These are phyloP conservation scores for Thalassiosira livingstoniorum DNA, from an alignment of 352 stramenopile genomes.

Conservation along the genomic window DNA sequence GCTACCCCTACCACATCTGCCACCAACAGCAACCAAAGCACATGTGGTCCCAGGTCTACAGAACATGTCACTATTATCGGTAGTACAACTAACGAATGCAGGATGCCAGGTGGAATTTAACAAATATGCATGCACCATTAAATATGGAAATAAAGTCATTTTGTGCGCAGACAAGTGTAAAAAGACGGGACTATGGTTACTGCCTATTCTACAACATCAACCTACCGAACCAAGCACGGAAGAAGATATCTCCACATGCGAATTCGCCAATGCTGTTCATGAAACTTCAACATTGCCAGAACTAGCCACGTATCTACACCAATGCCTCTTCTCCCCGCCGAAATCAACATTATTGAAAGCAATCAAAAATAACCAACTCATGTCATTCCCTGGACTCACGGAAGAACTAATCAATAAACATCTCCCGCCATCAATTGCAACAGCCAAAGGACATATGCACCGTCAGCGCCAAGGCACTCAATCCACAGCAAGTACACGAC, in stretches of 20 bases:
- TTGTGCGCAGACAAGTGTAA: background rate
- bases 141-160: constrained; percentile 8
- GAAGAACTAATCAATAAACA: background rate
- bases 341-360: background rate
- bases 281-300: background rate
- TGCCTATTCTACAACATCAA: background rate
- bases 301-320: background rate
- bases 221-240: background rate
- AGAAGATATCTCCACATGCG: background rate
- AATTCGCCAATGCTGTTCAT: background rate
- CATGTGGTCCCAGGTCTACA: constrained; percentile 43
- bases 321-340: background rate
- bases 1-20: constrained; percentile 7
- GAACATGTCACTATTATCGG: constrained; percentile 23
- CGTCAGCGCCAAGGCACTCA: background rate
- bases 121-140: constrained; percentile 1
- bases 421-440: background rate
- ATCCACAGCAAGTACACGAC: constrained; percentile 24
- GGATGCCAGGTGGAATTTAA: constrained; percentile 45
- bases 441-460: constrained; percentile 15
- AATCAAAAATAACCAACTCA: background rate
- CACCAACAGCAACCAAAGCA: background rate
- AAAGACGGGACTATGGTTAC: constrained; percentile 2
- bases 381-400: background rate
- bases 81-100: constrained; percentile 23